A percentile compares a stretch with the other conserved stretches of the same genome.
Conservation (phyloP, 1,139 yeast genomes). For the Yamadazyma jaroonii region DNA sequence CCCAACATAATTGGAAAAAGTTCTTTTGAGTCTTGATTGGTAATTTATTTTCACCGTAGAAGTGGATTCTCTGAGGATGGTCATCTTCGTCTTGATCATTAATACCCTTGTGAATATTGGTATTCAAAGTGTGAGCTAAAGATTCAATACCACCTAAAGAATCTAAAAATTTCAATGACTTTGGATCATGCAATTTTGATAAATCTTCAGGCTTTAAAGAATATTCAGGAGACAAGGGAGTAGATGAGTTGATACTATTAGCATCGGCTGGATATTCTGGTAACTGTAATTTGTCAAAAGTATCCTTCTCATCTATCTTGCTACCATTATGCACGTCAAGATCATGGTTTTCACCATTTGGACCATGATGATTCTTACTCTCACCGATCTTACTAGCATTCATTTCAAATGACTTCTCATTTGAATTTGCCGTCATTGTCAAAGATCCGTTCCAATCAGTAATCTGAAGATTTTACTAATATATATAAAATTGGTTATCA, state of each 20-base stretch:
- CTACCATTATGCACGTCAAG: no score
- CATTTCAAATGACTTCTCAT: no score
- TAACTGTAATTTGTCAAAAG: background rate
- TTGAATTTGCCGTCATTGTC: no score
- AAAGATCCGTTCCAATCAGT: no score
- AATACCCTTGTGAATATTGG: conserved; percentile 47
- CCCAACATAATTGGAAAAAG: conserved; percentile 66
- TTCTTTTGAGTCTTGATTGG: conserved; percentile 71
- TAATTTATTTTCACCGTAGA: conserved; percentile 66
- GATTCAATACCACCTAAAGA: conserved; percentile 42
- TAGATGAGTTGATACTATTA: conserved; percentile 13
- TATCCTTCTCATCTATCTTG: no score
- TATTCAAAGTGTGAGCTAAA: conserved; percentile 28
- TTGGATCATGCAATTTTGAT: conserved; percentile 51
- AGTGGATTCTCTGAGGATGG: conserved; percentile 31
- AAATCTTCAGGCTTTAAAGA: conserved; percentile 26
- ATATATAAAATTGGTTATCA: no score
- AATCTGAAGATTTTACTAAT: no score
- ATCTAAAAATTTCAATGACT: conserved; percentile 38
- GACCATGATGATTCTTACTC: no score
- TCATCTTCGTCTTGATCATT: conserved; percentile 26
- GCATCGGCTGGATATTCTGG: conserved; percentile 10
- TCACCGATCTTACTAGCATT: no score
- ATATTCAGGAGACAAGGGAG: conserved; percentile 14
- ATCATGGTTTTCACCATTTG: no score